These are phyloP conservation scores for Paraconiothyrium sp. DNA, from an alignment of 2,329 filamentous ascomycete species.

Conservation along the genomic window DNA sequence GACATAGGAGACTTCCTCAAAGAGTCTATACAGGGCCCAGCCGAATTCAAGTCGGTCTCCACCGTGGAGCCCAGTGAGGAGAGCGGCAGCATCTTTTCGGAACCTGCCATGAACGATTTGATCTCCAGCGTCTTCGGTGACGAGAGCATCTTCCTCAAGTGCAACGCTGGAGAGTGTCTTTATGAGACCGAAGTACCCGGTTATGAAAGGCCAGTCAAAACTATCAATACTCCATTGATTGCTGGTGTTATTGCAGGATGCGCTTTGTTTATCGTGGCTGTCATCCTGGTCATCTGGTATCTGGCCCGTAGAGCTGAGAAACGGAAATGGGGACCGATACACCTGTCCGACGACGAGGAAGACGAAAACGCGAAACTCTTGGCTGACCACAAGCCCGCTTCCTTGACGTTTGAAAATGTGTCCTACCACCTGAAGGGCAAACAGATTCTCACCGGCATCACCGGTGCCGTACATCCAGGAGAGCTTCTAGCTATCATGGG, in stretches of 20 bases:
- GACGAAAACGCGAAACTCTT: constrained; percentile 86
- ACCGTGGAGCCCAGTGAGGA: constrained; percentile 64
- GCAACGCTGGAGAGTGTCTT: constrained; percentile 88
- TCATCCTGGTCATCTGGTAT: constrained; percentile 87
- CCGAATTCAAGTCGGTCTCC: constrained; percentile 76
- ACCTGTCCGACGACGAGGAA: constrained; percentile 83
- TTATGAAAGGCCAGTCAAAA: constrained; percentile 86
- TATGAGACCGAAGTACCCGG: constrained; percentile 93
- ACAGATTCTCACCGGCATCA: constrained; percentile 80
- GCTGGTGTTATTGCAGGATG: constrained; percentile 89
- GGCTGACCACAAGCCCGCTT: constrained; percentile 88
- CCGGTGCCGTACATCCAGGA: constrained; percentile 90
- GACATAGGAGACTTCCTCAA: constrained; percentile 91
- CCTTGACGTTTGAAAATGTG: constrained; percentile 87
- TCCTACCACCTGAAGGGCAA: constrained; percentile 88
- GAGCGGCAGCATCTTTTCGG: constrained; percentile 83
- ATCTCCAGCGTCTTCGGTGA: constrained; percentile 92
- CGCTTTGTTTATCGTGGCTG: constrained; percentile 86
- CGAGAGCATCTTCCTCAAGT: constrained; percentile 83
- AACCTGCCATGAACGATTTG: constrained; percentile 90
- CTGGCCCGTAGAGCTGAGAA: constrained; percentile 76
- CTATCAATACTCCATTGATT: constrained; percentile 96
- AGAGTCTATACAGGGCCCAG: constrained; percentile 85
- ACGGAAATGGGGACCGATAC: constrained; percentile 74
- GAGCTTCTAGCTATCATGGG: constrained; percentile 98